A percentile compares a stretch with the other conserved stretches of the same genome.
phyloP scores from a whole-genome alignment of 306 rosid species.

The Castanea sativa region DNA sequence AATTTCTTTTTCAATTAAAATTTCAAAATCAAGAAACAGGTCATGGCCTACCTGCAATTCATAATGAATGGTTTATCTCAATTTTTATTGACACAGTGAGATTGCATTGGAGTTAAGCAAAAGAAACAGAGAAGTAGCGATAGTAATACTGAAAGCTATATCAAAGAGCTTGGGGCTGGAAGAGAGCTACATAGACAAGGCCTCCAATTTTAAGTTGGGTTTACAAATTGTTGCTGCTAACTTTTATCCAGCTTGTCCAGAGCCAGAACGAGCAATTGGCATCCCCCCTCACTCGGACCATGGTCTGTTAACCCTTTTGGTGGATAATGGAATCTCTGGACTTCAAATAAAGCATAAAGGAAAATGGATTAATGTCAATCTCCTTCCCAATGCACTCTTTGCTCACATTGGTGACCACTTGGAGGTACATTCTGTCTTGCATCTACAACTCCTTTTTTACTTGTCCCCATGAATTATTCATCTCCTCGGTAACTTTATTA shows the following conservation, averaged over 20 bases:
- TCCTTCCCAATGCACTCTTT: slow-evolving; percentile 46
- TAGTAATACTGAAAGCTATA: no score
- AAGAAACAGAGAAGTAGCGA: no score
- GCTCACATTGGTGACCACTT: slow-evolving; percentile 59
- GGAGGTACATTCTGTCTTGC: slow-evolving; percentile 35
- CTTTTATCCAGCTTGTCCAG: slow-evolving; percentile 66
- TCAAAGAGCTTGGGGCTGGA: no score
- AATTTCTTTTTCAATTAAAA: no score
- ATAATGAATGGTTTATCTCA: no score
- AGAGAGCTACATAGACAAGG: no score
- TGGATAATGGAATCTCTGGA: slow-evolving; percentile 56
- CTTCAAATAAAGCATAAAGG: slow-evolving; percentile 61
- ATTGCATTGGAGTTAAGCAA: no score
- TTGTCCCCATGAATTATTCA: not conserved
- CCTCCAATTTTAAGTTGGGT: no score
- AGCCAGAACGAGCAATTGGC: slow-evolving; percentile 64
- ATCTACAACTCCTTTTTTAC: not conserved
- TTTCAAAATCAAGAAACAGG: slow-evolving; percentile 32
- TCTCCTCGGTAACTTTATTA: no score
- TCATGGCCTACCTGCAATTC: slow-evolving; percentile 10
- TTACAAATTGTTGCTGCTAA: slow-evolving; percentile 31
- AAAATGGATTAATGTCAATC: slow-evolving; percentile 55
- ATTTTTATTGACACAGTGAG: no score
- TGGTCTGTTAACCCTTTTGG: slow-evolving; percentile 51
- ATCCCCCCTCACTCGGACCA: slow-evolving; percentile 76